A percentile compares a stretch with the other conserved stretches of the same genome.
These are phyloP conservation scores for Eucalyptus pauciflora DNA, from an alignment of 345 rosid genomes.

Conservation along the genomic window DNA sequence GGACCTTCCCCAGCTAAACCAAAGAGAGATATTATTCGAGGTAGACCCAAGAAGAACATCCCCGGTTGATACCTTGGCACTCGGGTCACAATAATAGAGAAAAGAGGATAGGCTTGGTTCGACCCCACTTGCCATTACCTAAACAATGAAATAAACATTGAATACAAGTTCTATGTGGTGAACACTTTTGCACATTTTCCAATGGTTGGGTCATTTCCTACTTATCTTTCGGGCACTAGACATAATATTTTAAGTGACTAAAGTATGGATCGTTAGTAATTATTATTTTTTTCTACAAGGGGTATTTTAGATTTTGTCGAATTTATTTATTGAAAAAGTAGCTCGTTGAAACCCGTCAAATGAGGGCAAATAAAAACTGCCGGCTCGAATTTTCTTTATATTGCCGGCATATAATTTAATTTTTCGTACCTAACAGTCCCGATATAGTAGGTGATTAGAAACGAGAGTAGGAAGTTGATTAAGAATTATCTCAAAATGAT, in stretches of 20 bases:
- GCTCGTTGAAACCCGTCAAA: not conserved
- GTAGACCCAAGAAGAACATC: not conserved
- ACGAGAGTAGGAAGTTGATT: not conserved
- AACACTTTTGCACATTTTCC: not conserved
- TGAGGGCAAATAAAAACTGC: fast-evolving
- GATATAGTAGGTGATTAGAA: not conserved
- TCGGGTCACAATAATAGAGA: not conserved
- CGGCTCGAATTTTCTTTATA: not conserved
- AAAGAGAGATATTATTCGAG: not conserved
- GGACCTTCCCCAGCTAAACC: not conserved
- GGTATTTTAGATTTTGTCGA: not conserved
- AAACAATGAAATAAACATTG: too few relatives aligned
- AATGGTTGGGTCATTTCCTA: not conserved
- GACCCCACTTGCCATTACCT: not conserved
- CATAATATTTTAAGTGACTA: not conserved
- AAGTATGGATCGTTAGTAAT: fast-evolving
- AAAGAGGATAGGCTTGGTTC: not conserved
- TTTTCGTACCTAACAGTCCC: fast-evolving
- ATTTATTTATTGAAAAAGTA: not conserved
- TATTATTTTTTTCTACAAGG: not conserved
- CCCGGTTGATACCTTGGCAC: not conserved
- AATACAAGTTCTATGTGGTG: not conserved
- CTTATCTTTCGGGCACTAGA: not conserved
- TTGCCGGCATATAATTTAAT: fast-evolving
- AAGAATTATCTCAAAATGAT: not conserved